Evolutionary conservation across 192 early-diverging fungal species (phyloP), one percentile per base, ranked within the genome.

Genomic region (Coemansia biformis): DNA sequence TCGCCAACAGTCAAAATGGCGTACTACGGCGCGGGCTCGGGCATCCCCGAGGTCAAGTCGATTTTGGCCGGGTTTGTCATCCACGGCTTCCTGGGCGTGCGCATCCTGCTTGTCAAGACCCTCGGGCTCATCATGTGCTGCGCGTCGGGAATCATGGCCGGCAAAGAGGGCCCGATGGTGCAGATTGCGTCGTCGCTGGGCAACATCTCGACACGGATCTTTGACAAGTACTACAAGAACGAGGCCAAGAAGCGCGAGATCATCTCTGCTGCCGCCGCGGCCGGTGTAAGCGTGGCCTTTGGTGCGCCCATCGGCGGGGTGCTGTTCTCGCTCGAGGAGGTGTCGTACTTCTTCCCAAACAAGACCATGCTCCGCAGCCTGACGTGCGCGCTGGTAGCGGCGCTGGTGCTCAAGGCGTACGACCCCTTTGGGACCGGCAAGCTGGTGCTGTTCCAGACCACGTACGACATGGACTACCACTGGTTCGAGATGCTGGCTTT

Each of bases 281-380:
- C 93, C 3, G 95, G 95, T 33, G 86, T 98, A 8, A 84, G 89
- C 21, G 90, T 93, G 16, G 95, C 95, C 0, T 98, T 98, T 71
- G 95, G 93, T 18, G 89, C 93, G 1, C 95, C 95, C 0, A 93
- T 98, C 51, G 95, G 95, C 31, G 94, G 93, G 4, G 93, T 96
- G 12, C 69, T 97, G 43, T 94, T 96, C 55, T 87, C 88, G 22
- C 70, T 98, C 16, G 95, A 98, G 55, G 91, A 93, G 51, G 86
- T 93, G 44, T 86, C 84, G 38, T 93, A 92, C 51, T 90, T 86
- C 48, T 93, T 81, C 46, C 64, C 68, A 16, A 66, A 77, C 51
- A 71, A 71, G 59, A 71, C 68, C 19, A 81, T 89, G 78, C 71
- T 86, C 18, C 76, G 83, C 43, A 82, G 80, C 38, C 81, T 78